These are phyloP conservation scores for Ambrosiella cleistominuta DNA, from an alignment of 2,329 filamentous ascomycete genomes.

Conservation along the genomic window DNA sequence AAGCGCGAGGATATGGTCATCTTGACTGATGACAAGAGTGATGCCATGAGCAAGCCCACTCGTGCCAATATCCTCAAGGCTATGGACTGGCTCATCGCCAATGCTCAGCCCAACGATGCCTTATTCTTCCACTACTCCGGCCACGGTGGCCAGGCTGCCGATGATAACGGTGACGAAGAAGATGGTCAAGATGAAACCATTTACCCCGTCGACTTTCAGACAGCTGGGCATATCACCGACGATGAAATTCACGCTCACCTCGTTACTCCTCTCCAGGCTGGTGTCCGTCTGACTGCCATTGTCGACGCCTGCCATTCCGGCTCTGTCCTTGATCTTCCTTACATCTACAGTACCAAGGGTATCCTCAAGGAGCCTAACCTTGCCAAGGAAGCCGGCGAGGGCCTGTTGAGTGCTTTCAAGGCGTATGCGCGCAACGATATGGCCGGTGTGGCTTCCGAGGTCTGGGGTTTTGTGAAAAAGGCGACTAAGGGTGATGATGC, in stretches of 20 bases:
- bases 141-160: constrained; percentile 59
- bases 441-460: constrained; percentile 57
- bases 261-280: constrained; percentile 59
- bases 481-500: constrained; percentile 49
- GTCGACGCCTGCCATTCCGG: constrained; percentile 72
- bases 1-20: constrained; percentile 66
- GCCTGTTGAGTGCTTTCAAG: constrained; percentile 53
- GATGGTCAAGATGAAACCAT: constrained; percentile 66
- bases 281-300: constrained; percentile 69
- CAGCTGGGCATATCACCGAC: constrained; percentile 56
- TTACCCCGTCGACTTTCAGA: constrained; percentile 56
- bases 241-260: constrained; percentile 64
- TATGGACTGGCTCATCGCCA: constrained; percentile 58
- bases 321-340: constrained; percentile 59
- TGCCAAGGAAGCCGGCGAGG: constrained; percentile 61
- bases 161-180: constrained; percentile 57
- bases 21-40: constrained; percentile 55
- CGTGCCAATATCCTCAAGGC: constrained; percentile 57
- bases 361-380: constrained; percentile 67
- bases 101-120: constrained; percentile 55
- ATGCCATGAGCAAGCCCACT: constrained; percentile 54
- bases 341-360: constrained; percentile 66
- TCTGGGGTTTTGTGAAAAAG: constrained; percentile 72
- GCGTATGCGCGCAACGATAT: constrained; percentile 75
- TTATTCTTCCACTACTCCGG: constrained; percentile 66